Conservation (phyloP, 352 stramenopile genomes). For the Phytophthora syringae region DNA sequence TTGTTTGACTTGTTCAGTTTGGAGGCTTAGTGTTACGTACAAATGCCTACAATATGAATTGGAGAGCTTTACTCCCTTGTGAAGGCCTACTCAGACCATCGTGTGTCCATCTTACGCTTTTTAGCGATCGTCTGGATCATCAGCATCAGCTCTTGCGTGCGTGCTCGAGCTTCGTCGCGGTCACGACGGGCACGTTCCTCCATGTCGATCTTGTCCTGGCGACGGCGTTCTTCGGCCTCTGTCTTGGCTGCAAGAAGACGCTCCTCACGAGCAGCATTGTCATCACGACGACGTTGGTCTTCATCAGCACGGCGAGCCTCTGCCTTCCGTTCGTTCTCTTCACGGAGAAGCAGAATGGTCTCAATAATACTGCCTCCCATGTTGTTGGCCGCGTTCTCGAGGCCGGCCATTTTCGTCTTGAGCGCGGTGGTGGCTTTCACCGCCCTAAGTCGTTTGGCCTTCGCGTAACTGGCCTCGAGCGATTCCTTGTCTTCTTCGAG, state of each 20-base stretch:
- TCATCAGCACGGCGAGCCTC: conserved; percentile 1
- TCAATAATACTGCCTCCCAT: neutral
- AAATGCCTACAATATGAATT: neutral
- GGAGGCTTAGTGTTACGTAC: neutral
- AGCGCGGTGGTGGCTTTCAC: neutral
- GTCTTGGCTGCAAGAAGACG: neutral
- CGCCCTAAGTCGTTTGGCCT: neutral
- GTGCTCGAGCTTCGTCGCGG: neutral
- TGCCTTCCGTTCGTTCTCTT: conserved; percentile 13
- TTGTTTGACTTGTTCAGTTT: neutral
- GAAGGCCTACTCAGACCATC: neutral
- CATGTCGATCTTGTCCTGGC: neutral
- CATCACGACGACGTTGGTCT: neutral
- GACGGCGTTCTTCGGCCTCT: neutral
- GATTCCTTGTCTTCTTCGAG: conserved; percentile 1
- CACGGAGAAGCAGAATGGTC: neutral
- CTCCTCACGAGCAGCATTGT: neutral
- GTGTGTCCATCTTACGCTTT: neutral
- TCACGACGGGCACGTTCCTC: neutral
- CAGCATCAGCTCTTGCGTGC: neutral
- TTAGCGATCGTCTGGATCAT: neutral
- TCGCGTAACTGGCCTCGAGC: neutral
- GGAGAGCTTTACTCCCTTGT: neutral
- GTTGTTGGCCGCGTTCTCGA: neutral
- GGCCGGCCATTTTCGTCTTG: conserved; percentile 1